These are phyloP conservation scores for Diaporthe sp. DNA, from an alignment of 2,329 filamentous ascomycete genomes.

Conservation along the genomic window DNA sequence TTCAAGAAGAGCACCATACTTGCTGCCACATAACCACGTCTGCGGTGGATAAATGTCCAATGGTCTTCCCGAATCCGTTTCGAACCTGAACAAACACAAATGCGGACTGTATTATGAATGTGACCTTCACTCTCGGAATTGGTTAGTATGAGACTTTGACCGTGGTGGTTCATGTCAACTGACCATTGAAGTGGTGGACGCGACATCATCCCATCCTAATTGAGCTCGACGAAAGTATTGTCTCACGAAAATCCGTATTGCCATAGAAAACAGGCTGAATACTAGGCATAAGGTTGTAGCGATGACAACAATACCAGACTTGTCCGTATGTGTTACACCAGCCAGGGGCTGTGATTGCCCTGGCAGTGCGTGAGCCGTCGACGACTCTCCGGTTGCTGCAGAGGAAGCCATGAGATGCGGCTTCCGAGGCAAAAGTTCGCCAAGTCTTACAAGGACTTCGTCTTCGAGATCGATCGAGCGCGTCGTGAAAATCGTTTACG, in stretches of 20 bases:
- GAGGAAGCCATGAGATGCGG: slow-evolving; percentile 36
- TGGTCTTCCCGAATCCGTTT: slow-evolving; percentile 54
- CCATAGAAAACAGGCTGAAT: slow-evolving; percentile 53
- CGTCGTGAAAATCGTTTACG: background rate
- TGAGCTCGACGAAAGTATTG: slow-evolving; percentile 45
- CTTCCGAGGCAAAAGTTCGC: background rate
- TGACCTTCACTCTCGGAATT: slow-evolving; percentile 42
- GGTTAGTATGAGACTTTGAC: background rate
- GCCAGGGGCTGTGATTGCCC: slow-evolving; percentile 49
- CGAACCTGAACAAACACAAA: slow-evolving; percentile 52
- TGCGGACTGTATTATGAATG: slow-evolving; percentile 52
- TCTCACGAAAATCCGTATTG: slow-evolving; percentile 54
- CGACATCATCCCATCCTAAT: slow-evolving; percentile 51
- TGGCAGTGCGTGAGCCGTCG: background rate
- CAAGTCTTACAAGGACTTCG: background rate
- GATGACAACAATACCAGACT: slow-evolving; percentile 55
- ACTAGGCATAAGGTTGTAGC: slow-evolving; percentile 52
- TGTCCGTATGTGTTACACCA: slow-evolving; percentile 51
- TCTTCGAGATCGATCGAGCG: background rate
- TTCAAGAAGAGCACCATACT: slow-evolving; percentile 44
- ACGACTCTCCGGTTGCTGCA: slow-evolving; percentile 1
- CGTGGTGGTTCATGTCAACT: background rate
- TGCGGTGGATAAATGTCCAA: slow-evolving; percentile 41
- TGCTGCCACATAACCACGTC: slow-evolving; percentile 49
- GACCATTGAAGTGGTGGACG: slow-evolving; percentile 48